These are phyloP conservation scores for Cercospora berteroae DNA, from an alignment of 2,329 filamentous ascomycete genomes.

Conservation along the genomic window DNA sequence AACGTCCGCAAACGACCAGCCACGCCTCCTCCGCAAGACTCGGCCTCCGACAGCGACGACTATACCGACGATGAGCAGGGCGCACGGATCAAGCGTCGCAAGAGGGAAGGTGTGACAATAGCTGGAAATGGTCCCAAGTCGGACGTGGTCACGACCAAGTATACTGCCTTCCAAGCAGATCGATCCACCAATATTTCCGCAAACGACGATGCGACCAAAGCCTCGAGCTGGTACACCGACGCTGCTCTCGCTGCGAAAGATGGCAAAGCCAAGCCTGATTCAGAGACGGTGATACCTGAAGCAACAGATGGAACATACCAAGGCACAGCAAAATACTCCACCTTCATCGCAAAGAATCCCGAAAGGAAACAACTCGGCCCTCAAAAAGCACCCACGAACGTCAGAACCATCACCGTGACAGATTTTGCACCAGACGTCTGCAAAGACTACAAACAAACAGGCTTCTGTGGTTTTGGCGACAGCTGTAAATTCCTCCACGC, in stretches of 20 bases:
- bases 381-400: constrained; percentile 82
- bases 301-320: constrained; percentile 68
- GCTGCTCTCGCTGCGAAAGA: constrained; percentile 43
- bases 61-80: constrained; percentile 76
- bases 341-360: constrained; percentile 78
- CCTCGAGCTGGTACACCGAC: constrained; percentile 86
- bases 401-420: constrained; percentile 83
- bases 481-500: constrained; percentile 79
- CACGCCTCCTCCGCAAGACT: constrained; percentile 67
- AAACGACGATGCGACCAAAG: constrained; percentile 85
- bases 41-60: constrained; percentile 56
- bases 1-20: constrained; percentile 78
- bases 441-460: constrained; percentile 87
- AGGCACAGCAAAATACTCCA: constrained; percentile 68
- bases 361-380: constrained; percentile 75
- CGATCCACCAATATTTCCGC: constrained; percentile 61
- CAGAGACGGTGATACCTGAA: constrained; percentile 53
- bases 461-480: constrained; percentile 71
- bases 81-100: constrained; percentile 74
- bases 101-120: constrained; percentile 64
- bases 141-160: constrained; percentile 35
- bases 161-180: constrained; percentile 55
- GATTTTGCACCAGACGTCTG: constrained; percentile 93
- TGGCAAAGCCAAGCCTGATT: constrained; percentile 8
- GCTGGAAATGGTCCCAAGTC: constrained; percentile 59